Evolutionary conservation across 2,329 filamentous ascomycete species (phyloP).

Genomic region (Diatrype stigma): DNA sequence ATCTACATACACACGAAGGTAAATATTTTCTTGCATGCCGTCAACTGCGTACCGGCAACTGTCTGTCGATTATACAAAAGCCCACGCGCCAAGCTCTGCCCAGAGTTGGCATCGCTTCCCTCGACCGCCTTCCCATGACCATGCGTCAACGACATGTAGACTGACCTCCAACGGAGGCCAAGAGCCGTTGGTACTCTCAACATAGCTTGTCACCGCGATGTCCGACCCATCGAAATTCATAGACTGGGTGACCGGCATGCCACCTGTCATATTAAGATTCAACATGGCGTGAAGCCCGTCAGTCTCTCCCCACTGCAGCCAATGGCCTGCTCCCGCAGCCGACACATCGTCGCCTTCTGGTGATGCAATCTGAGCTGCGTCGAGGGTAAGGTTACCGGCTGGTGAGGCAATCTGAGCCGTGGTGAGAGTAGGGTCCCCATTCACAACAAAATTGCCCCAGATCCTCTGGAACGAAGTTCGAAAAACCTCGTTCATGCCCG

Average conservation of each 20-base stretch:
- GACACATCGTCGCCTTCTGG: slow-evolving; percentile 22
- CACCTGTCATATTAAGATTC: slow-evolving; percentile 45
- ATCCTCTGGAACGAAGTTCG: slow-evolving; percentile 36
- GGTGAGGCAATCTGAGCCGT: slow-evolving; percentile 22
- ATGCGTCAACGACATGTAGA: slow-evolving; percentile 37
- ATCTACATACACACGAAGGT: no score
- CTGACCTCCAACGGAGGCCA: slow-evolving; percentile 11
- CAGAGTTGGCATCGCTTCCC: slow-evolving; percentile 44
- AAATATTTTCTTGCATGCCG: no score
- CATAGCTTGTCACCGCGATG: slow-evolving; percentile 24
- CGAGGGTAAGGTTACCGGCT: no score
- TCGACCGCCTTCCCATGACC: slow-evolving; percentile 43
- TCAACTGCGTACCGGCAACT: no score
- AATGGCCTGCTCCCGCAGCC: slow-evolving; percentile 24
- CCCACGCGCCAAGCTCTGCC: slow-evolving; percentile 22
- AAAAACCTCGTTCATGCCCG: slow-evolving; percentile 20
- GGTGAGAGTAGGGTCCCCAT: slow-evolving; percentile 36
- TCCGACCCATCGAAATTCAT: slow-evolving; percentile 13
- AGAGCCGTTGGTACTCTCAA: slow-evolving; percentile 29
- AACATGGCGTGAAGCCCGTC: slow-evolving; percentile 32
- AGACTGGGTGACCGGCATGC: slow-evolving; percentile 16
- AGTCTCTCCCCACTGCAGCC: slow-evolving; percentile 31
- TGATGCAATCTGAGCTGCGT: no score
- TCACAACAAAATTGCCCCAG: slow-evolving; percentile 43
- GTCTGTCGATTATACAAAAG: no score